Conservation (phyloP, 179 eudicot species). For the Drosera spatulata region DNA sequence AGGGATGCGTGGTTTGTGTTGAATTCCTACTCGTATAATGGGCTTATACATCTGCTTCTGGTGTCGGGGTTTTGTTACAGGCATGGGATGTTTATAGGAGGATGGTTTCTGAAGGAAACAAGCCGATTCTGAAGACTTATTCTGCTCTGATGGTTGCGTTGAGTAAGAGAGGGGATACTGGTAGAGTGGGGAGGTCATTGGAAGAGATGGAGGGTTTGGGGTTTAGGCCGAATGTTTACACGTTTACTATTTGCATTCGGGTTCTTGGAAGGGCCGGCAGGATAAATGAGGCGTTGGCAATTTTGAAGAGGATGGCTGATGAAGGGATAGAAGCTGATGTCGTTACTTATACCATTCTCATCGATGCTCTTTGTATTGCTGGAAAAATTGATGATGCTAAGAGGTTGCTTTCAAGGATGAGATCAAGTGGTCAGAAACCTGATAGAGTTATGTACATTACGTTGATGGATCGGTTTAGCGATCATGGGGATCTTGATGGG, state of each 20-base stretch:
- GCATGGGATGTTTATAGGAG: slow-evolving; percentile 61
- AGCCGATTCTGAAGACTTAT: slow-evolving; percentile 80
- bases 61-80: slow-evolving; percentile 50
- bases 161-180: slow-evolving; percentile 69
- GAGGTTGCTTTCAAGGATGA: slow-evolving; percentile 61
- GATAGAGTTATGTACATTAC: slow-evolving; percentile 91
- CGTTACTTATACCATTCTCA: slow-evolving; percentile 79
- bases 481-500: slow-evolving; percentile 55
- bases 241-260: slow-evolving; percentile 84
- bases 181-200: slow-evolving; percentile 54
- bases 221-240: slow-evolving; percentile 74
- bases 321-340: slow-evolving; percentile 91
- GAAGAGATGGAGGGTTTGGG: slow-evolving; percentile 74
- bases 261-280: slow-evolving; percentile 80
- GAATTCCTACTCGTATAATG: slow-evolving; percentile 77
- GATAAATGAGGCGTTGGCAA: slow-evolving; percentile 46
- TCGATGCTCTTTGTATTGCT: slow-evolving; percentile 74
- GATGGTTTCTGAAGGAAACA: slow-evolving; percentile 55
- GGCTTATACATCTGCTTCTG: slow-evolving; percentile 66
- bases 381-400: slow-evolving; percentile 65
- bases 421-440: slow-evolving; percentile 57
- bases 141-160: slow-evolving; percentile 91
- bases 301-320: slow-evolving; percentile 64
- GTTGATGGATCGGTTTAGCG: slow-evolving; percentile 71
- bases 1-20: slow-evolving; percentile 43